Percentiles rank a stretch among this genome's conserved stretches.
Conservation (phyloP, 495 filamentous ascomycete genomes). For the Umbilicaria muhlenbergii region DNA sequence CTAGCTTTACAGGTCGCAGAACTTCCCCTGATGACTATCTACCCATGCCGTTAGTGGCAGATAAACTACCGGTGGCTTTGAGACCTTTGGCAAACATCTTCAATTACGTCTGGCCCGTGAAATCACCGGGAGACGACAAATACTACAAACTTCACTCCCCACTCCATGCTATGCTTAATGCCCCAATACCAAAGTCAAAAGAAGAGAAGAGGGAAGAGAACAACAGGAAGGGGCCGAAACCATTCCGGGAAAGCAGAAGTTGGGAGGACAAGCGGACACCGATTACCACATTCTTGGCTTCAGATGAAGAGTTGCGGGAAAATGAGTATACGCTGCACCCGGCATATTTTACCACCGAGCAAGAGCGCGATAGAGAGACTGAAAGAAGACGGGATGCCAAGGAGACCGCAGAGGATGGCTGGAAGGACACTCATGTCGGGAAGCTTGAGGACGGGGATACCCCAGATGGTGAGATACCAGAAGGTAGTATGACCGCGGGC, state of each 20-base stretch:
- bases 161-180: conserved; percentile 59
- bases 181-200: conserved; percentile 45
- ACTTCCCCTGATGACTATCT: conserved; percentile 49
- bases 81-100: conserved; percentile 71
- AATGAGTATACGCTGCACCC: conserved; percentile 74
- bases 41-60: conserved; percentile 45
- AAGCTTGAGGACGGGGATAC: conserved; percentile 48
- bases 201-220: conserved; percentile 39
- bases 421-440: conserved; percentile 65
- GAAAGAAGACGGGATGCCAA: conserved; percentile 29
- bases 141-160: conserved; percentile 70
- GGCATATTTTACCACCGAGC: conserved; percentile 32
- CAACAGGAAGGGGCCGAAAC: conserved; percentile 35
- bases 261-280: conserved; percentile 57
- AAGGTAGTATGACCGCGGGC: conserved; percentile 71
- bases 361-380: conserved; percentile 25
- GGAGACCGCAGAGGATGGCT: conserved; percentile 45
- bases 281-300: conserved; percentile 60
- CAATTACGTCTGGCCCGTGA: conserved; percentile 74
- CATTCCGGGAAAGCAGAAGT: conserved; percentile 38
- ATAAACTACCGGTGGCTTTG: conserved; percentile 45
- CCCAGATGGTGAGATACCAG: conserved; percentile 52
- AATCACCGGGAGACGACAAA: conserved; percentile 69
- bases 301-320: conserved; percentile 56
- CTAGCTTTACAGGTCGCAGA: conserved; percentile 23